Evolutionary conservation across 805 yeast genomes (phyloP).

Genomic region (Nakazawaea populi): DNA sequence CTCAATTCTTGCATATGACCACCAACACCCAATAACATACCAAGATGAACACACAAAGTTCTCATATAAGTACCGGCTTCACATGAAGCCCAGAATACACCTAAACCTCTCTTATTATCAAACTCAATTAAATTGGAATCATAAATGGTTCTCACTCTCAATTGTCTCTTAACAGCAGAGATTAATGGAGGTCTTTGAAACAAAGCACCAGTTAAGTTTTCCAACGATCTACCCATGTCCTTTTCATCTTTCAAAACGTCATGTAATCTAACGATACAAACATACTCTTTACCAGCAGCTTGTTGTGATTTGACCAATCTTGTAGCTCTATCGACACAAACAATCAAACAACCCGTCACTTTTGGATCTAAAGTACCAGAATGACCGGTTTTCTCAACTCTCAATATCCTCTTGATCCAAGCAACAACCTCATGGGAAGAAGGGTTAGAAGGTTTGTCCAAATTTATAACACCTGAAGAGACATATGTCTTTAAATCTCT

Average conservation of each 20-base stretch:
- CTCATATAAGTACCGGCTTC: constrained; percentile 99
- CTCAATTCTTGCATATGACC: constrained; percentile 99
- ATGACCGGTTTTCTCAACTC: constrained; percentile 97
- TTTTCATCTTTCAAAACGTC: constrained; percentile 88
- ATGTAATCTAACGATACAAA: constrained; percentile 93
- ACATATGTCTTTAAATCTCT: constrained; percentile 89
- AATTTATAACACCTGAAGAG: constrained; percentile 92
- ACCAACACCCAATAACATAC: constrained; percentile 97
- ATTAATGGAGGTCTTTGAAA: constrained; percentile 99
- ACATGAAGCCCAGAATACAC: constrained; percentile 99
- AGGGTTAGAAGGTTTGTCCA: constrained; percentile 98
- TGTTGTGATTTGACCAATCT: constrained; percentile 97
- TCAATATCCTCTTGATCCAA: constrained; percentile 93
- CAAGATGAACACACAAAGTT: constrained; percentile 97
- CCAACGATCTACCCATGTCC: constrained; percentile 77
- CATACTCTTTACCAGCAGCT: constrained; percentile 99
- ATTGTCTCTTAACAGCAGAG: constrained; percentile 98
- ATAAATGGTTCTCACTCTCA: constrained; percentile 96
- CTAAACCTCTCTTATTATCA: constrained; percentile 92
- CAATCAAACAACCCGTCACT: constrained; percentile 98
- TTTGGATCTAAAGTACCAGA: constrained; percentile 96
- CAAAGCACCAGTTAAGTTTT: constrained; percentile 95
- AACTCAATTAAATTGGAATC: constrained; percentile 94
- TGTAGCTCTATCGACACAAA: constrained; percentile 97
- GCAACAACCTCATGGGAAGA: constrained; percentile 99